Conservation (phyloP, 1,284 basidiomycete species). For the Pyrrhoderma noxium region DNA sequence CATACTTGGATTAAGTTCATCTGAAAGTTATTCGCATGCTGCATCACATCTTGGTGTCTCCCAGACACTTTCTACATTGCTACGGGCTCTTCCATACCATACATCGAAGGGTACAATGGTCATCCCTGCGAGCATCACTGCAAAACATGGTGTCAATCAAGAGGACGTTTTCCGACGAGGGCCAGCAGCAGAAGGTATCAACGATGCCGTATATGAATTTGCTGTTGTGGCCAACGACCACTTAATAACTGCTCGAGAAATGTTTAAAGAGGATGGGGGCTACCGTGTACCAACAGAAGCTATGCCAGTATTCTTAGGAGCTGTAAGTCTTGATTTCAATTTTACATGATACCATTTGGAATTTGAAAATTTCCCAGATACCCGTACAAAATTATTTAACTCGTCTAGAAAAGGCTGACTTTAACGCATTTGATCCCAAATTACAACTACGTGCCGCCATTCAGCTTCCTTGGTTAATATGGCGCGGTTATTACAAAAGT, state of each 20-base stretch:
- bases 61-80: conserved; percentile 63
- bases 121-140: conserved; percentile 80
- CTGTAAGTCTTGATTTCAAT: conserved; percentile 44
- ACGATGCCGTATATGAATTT: conserved; percentile 81
- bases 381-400: conserved; percentile 69
- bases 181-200: conserved; percentile 52
- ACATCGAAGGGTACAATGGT: conserved; percentile 67
- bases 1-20: conserved; percentile 56
- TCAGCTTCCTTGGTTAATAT: conserved; percentile 74
- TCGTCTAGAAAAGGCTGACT: conserved; percentile 71
- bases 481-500: conserved; percentile 62
- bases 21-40: conserved; percentile 62
- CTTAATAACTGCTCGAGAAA: conserved; percentile 73
- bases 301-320: conserved; percentile 74
- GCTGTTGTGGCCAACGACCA: conserved; percentile 90
- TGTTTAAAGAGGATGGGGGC: conserved; percentile 50
- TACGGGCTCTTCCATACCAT: conserved; percentile 75
- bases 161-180: conserved; percentile 81
- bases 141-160: conserved; percentile 74
- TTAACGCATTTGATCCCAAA: conserved; percentile 73
- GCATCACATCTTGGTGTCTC: conserved; percentile 73
- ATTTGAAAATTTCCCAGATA: conserved; percentile 40
- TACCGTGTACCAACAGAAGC: conserved; percentile 57
- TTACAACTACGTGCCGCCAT: conserved; percentile 77
- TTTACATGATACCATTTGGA: conserved; percentile 11